phyloP scores from a whole-genome alignment of 2,329 filamentous ascomycete species.

The Claviceps humidiphila region DNA sequence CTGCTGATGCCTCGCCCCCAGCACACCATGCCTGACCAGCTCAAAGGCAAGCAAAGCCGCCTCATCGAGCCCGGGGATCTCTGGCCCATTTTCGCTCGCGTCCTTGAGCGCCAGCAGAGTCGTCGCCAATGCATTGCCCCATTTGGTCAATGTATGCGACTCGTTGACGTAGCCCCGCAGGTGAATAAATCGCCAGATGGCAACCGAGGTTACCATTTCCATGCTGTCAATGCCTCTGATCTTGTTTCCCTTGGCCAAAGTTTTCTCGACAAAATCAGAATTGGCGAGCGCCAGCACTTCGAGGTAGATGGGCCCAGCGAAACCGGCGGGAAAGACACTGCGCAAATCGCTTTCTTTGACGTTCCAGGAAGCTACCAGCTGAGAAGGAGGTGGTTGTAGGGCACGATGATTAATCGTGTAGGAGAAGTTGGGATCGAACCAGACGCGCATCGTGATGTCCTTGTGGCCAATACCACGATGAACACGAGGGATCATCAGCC shows the following conservation, averaged over 20 bases:
- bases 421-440: conserved; percentile 64
- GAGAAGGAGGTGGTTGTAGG: conserved; percentile 33
- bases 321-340: conserved; percentile 30
- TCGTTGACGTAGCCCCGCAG: conserved; percentile 74
- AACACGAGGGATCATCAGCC: conserved; percentile 64
- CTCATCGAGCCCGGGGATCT: conserved; percentile 50
- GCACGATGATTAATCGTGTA: conserved; percentile 52
- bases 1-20: conserved; percentile 55
- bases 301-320: conserved; percentile 31
- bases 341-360: conserved; percentile 47
- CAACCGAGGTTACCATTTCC: conserved; percentile 59
- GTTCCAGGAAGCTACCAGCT: conserved; percentile 51
- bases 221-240: conserved; percentile 49
- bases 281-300: conserved; percentile 58
- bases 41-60: conserved; percentile 75
- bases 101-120: conserved; percentile 52
- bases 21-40: conserved; percentile 62
- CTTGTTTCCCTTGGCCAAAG: conserved; percentile 44
- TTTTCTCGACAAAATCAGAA: conserved; percentile 54
- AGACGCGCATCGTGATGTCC: conserved; percentile 63
- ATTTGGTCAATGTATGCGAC: conserved; percentile 65
- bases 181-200: conserved; percentile 80
- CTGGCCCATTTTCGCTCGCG: conserved; percentile 30
- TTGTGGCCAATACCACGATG: conserved; percentile 75
- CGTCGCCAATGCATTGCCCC: conserved; percentile 67